Conservation (phyloP, 768 basidiomycete genomes). For the Auriscalpium microsporum region DNA sequence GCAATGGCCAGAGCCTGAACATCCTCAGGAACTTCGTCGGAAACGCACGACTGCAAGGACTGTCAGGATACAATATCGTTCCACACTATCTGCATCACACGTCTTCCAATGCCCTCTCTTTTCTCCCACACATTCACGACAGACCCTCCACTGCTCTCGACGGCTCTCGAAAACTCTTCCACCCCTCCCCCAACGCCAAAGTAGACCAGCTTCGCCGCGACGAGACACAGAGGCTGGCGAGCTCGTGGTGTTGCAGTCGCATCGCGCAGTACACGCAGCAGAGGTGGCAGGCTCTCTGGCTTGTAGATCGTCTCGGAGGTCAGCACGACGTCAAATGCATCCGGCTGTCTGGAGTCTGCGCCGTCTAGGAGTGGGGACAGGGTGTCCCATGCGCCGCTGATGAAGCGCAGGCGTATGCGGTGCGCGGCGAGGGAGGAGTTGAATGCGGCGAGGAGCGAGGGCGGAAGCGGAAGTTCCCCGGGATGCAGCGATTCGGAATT, state of each 20-base stretch:
- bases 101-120: constrained; percentile 62
- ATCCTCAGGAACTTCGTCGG: no score
- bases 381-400: constrained; percentile 71
- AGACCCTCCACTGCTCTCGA: constrained; percentile 34
- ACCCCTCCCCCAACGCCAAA: constrained; percentile 94
- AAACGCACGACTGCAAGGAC: no score
- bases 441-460: constrained; percentile 60
- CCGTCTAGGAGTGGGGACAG: constrained; percentile 22
- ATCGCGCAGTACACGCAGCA: constrained; percentile 45
- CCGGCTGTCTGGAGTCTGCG: constrained; percentile 6
- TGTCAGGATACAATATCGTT: neutral
- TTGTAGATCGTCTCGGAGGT: constrained; percentile 94
- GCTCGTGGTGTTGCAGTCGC: neutral
- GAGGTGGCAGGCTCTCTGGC: constrained; percentile 47
- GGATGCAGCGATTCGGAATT: constrained; percentile 27
- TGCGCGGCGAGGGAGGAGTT: constrained; percentile 42
- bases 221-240: constrained; percentile 42
- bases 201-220: constrained; percentile 88
- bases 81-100: constrained; percentile 61
- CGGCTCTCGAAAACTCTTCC: constrained; percentile 55
- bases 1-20: no score
- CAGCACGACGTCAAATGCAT: constrained; percentile 63
- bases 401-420: constrained; percentile 62
- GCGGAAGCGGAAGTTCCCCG: constrained; percentile 60
- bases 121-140: constrained; percentile 60